Evolutionary conservation across 805 yeast species (phyloP).

Genomic region (Candida takata): DNA sequence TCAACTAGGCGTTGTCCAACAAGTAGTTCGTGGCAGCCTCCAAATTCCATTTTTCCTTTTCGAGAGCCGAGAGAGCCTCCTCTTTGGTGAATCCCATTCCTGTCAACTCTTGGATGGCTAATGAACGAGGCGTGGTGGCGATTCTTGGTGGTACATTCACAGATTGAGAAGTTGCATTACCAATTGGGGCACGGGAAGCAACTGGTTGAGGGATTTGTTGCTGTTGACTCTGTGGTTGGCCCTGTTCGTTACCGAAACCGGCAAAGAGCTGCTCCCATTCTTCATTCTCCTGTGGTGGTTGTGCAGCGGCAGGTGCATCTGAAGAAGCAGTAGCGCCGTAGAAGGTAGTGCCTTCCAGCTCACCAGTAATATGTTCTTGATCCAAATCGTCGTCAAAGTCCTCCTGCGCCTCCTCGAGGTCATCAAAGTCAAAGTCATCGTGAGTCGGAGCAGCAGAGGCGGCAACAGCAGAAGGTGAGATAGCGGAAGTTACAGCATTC

Average conservation of each 20-base stretch:
- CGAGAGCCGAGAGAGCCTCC: slow-evolving; percentile 62
- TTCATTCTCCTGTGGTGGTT: slow-evolving; percentile 34
- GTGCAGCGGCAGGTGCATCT: background rate
- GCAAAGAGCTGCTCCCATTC: slow-evolving; percentile 96
- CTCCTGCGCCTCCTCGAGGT: slow-evolving; percentile 35
- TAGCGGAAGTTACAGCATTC: slow-evolving; percentile 11
- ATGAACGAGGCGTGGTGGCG: slow-evolving; percentile 40
- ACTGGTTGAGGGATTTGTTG: slow-evolving; percentile 10
- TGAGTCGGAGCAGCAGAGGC: slow-evolving; percentile 3
- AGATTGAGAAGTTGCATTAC: background rate
- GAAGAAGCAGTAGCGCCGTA: slow-evolving; percentile 14
- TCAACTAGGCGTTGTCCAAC: slow-evolving; percentile 52
- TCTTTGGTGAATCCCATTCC: slow-evolving; percentile 83
- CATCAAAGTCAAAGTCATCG: slow-evolving; percentile 35
- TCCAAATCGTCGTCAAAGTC: slow-evolving; percentile 26
- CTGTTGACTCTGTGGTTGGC: slow-evolving; percentile 9
- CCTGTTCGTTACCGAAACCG: slow-evolving; percentile 60
- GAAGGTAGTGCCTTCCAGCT: slow-evolving; percentile 18
- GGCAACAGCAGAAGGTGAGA: slow-evolving; percentile 16
- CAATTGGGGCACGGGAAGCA: background rate
- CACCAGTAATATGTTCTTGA: slow-evolving; percentile 15
- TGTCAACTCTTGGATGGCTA: slow-evolving; percentile 68
- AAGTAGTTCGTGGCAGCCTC: slow-evolving; percentile 84
- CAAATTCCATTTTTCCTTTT: slow-evolving; percentile 63
- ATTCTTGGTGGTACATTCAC: slow-evolving; percentile 21